Conservation (phyloP, 2,329 filamentous ascomycete species). For the Gnomoniopsis smithogilvyi region DNA sequence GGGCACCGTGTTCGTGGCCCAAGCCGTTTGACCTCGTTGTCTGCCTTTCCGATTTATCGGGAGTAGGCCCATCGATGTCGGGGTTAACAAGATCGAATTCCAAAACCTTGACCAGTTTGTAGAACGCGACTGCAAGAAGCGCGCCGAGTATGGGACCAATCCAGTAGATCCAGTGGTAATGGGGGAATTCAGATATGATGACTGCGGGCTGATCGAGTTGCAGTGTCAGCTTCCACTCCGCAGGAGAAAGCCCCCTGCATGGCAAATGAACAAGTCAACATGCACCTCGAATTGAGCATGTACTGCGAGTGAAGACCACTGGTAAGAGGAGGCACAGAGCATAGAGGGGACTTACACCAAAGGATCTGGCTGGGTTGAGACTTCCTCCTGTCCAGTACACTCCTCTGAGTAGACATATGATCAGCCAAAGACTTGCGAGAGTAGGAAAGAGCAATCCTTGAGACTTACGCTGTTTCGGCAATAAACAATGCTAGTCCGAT, state of each 20-base stretch:
- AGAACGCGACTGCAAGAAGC: slow-evolving; percentile 46
- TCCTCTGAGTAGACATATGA: slow-evolving; percentile 18
- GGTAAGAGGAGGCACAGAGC: not conserved
- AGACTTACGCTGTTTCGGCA: slow-evolving; percentile 36
- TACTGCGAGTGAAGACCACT: not conserved
- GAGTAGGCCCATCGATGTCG: slow-evolving; percentile 10
- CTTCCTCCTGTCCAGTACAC: slow-evolving; percentile 46
- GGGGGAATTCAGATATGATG: slow-evolving; percentile 35
- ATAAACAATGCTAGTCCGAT: slow-evolving; percentile 72
- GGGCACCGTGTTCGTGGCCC: not conserved
- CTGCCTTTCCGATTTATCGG: not conserved
- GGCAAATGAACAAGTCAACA: not conserved
- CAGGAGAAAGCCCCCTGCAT: no score
- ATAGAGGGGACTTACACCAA: slow-evolving; percentile 30
- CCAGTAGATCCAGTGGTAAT: slow-evolving; percentile 55
- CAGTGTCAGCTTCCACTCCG: not conserved
- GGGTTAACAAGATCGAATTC: slow-evolving; percentile 46
- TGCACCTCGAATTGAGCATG: not conserved
- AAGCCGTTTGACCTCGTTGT: not conserved
- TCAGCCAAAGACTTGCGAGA: not conserved
- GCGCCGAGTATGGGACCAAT: slow-evolving; percentile 49
- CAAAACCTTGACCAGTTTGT: slow-evolving; percentile 47
- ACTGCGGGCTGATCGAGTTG: slow-evolving; percentile 33
- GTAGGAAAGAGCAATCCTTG: no score
- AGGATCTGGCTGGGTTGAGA: slow-evolving; percentile 49